Conservation (phyloP, 202 grass and related monocot species). For the Miscanthus sacchariflorus region DNA sequence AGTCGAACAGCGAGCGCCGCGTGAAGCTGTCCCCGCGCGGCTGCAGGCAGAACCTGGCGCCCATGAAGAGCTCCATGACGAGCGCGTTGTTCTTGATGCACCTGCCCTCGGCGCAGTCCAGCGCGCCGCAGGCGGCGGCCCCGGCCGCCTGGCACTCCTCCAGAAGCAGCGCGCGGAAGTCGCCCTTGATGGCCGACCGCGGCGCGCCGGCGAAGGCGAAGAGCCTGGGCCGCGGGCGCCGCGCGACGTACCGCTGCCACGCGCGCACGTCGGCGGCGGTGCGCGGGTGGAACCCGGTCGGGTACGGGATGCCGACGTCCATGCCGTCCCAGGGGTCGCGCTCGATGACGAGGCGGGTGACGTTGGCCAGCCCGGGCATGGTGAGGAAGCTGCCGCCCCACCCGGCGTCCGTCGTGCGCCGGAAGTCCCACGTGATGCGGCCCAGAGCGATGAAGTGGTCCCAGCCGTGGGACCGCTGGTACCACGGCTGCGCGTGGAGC, state of each 20-base stretch:
- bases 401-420: conserved; percentile 51
- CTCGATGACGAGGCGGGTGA: conserved; percentile 94
- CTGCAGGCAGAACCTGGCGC: conserved; percentile 82
- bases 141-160: conserved; percentile 69
- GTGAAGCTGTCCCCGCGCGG: conserved; percentile 93
- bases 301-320: conserved; percentile 94
- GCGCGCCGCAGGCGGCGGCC: conserved; percentile 37
- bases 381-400: conserved; percentile 86
- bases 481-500: conserved; percentile 66
- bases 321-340: conserved; percentile 79
- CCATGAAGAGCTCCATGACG: conserved; percentile 76
- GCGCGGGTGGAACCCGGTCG: conserved; percentile 86
- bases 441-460: conserved; percentile 89
- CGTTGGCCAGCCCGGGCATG: conserved; percentile 78
- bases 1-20: conserved; percentile 89
- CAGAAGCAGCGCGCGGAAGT: conserved; percentile 73
- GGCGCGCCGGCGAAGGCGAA: conserved; percentile 82
- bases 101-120: conserved; percentile 76
- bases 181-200: conserved; percentile 68
- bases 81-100: conserved; percentile 76
- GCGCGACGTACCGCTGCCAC: conserved; percentile 70
- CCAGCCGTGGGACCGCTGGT: conserved; percentile 63
- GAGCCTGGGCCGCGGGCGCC: conserved; percentile 57
- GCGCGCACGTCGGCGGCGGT: conserved; percentile 52
- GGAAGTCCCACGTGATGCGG: conserved; percentile 97